Base-by-base conservation (phyloP, 768 basidiomycete species). In the Mycena haematopus region DNA sequence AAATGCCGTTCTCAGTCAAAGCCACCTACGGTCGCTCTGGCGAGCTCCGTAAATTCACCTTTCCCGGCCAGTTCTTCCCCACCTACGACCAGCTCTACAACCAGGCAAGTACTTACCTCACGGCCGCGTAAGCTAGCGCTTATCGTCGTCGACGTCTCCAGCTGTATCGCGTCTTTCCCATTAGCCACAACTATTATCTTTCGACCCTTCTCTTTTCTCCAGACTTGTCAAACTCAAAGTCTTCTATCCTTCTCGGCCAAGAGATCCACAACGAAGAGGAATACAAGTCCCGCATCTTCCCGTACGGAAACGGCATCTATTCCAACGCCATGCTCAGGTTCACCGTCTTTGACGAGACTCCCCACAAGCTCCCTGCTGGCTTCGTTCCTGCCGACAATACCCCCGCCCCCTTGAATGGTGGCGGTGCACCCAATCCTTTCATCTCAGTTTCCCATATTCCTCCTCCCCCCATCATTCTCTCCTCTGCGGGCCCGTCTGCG, bases 1-100 rank as follows among this genome's bases (percentile, higher is more conserved):
- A 57, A 67, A 74, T 79, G 76, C 87, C 88, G 84, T 91, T 92
- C 79, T 85, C 85, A 59, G 83, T 92, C 71, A 93, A 93, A 76
- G 90, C 86, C n/a, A 89, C 89, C 22, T 92, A 91, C 73, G 78
- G 82, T 1, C 47, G 57, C 21, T 44, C 56, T 57, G 76, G 77
- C 31, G 89, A 92, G 73, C 90, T 85, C 59, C 84, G 91, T 69
- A 90, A 84, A 68, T 80, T 90, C 67, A 76, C 83, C 3, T 90
- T 91, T 65, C 64, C 78, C 6, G 36, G 36, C 36, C 36, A 36
- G 42, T 68, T 76, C 19, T 91, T 93, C 69, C 91, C 91, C 47
- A 74, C 85, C 1, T 91, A 84, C 70, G 74, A 82, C 3, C 79
- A 90, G 65, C 79, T 93, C 42, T 80, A 80, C 68, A 75, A 78